Evolutionary conservation across 805 yeast species (phyloP), one percentile per base, ranked within the genome.

Genomic region (Ogataea dorogensis): DNA sequence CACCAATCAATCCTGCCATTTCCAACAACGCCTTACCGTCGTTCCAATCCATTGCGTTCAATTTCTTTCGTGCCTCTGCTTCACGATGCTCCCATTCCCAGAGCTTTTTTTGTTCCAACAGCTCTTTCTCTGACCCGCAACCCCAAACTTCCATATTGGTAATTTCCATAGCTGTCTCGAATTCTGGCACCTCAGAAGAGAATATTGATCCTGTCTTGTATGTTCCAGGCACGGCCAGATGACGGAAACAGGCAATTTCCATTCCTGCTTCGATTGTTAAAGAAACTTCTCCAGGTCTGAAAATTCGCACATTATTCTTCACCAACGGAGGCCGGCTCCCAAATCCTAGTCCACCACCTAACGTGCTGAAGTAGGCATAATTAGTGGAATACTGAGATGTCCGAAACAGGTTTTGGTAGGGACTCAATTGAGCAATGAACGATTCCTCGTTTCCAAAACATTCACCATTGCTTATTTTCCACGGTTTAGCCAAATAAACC

Each of bases 21-120:
- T 88, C 97, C 44, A 89, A 62, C 31, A 89, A 65, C 0, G 96
- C 95, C 38, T 87, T 62, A 34, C 87, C 96, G 50, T 89, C 97
- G 2, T 85, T 84, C 47, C 83, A 54, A 38, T 72, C 74, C 34
- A 73, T 69, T 20, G 80, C 47, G 51, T 88, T 86, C 2, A 88
- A 73, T 18, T 75, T 69, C 50, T 81, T 83, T 34, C 97, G 68
- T 23, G 87, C 80, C 48, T 78, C 73, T 0, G 95, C 95, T 55
- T 87, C 96, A 31, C 77, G 68, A 53, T 81, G 83, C 54, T 91
- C 97, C 96, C 96, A 88, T 49, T 81, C 88, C 93, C 95, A 84
- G 42, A 74, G 73, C 50, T 74, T 76, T 29, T 71, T 66, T 60
- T 89, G 96, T 43, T 82, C 89, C 19, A 73, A 81, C 30, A 88